phyloP scores from a whole-genome alignment of 2,329 filamentous ascomycete species.

The Chaetomium sp. region DNA sequence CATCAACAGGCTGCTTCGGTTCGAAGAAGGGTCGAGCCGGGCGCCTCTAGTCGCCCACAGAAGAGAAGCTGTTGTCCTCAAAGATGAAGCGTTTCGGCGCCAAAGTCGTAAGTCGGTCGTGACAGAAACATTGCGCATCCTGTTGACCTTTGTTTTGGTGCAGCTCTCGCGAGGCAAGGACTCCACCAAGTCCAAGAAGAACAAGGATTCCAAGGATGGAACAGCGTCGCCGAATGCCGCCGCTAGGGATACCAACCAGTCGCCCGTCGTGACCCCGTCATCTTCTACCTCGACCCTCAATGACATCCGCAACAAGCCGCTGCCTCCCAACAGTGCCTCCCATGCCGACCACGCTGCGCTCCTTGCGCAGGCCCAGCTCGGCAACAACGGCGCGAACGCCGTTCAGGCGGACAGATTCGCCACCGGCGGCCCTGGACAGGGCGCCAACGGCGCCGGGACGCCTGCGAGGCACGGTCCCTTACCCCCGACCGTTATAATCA shows the following conservation, averaged over 20 bases:
- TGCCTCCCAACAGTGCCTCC: slow-evolving; percentile 59
- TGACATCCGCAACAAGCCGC: slow-evolving; percentile 81
- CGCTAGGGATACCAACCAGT: slow-evolving; percentile 60
- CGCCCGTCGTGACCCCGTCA: slow-evolving; percentile 72
- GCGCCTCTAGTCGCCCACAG: slow-evolving; percentile 36
- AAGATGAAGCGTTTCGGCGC: slow-evolving; percentile 98
- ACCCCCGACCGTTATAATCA: slow-evolving; percentile 89
- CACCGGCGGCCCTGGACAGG: slow-evolving; percentile 40
- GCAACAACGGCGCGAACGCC: slow-evolving; percentile 40
- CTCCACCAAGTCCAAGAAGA: slow-evolving; percentile 79
- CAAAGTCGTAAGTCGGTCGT: slow-evolving; percentile 76
- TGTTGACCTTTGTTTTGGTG: slow-evolving; percentile 3
- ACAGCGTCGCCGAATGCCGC: slow-evolving; percentile 74
- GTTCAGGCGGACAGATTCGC: slow-evolving; percentile 43
- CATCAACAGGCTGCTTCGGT: slow-evolving; percentile 25
- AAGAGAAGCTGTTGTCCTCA: slow-evolving; percentile 42
- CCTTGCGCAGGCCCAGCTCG: slow-evolving; percentile 45
- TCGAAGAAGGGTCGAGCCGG: slow-evolving; percentile 34
- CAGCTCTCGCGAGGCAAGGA: slow-evolving; percentile 92
- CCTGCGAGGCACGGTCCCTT: slow-evolving; percentile 65
- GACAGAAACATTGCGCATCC: background rate
- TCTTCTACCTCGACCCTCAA: slow-evolving; percentile 87
- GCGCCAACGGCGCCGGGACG: slow-evolving; percentile 59
- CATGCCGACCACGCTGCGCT: slow-evolving; percentile 46
- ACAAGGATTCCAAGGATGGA: slow-evolving; percentile 72